A percentile compares a stretch with the other conserved stretches of the same genome.
phyloP scores from a whole-genome alignment of 495 filamentous ascomycete genomes.

The Penicillium turbatum region DNA sequence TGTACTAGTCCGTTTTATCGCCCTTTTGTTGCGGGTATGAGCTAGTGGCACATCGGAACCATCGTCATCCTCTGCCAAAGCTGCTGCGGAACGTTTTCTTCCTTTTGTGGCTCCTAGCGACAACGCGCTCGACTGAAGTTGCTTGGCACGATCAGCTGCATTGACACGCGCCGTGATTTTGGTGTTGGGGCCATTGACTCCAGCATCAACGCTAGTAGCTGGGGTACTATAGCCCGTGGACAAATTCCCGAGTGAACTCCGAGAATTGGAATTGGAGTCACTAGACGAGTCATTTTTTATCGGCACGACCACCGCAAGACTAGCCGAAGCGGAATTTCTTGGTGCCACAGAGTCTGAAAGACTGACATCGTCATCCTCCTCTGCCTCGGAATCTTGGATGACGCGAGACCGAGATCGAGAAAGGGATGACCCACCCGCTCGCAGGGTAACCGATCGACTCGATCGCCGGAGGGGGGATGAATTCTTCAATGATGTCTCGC shows the following conservation, averaged over 20 bases:
- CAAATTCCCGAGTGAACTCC: slow-evolving; percentile 25
- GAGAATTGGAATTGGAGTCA: slow-evolving; percentile 16
- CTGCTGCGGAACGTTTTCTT: slow-evolving; percentile 31
- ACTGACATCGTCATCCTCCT: slow-evolving; percentile 13
- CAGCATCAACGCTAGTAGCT: slow-evolving; percentile 65
- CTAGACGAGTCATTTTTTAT: slow-evolving; percentile 21
- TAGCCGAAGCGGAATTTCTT: not conserved
- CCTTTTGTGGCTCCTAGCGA: slow-evolving; percentile 28
- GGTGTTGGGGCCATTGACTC: slow-evolving; percentile 45
- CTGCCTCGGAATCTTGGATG: slow-evolving; percentile 26
- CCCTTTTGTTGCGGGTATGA: slow-evolving; percentile 46
- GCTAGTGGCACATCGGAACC: slow-evolving; percentile 54
- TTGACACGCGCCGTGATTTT: slow-evolving; percentile 33
- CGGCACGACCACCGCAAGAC: slow-evolving; percentile 42
- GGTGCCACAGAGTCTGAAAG: not conserved
- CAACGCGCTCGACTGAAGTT: slow-evolving; percentile 39
- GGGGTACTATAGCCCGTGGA: slow-evolving; percentile 67
- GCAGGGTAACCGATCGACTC: slow-evolving; percentile 23
- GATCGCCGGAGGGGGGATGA: slow-evolving; percentile 18
- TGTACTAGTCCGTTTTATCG: not conserved
- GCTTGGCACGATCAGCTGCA: slow-evolving; percentile 37
- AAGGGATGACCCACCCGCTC: slow-evolving; percentile 23
- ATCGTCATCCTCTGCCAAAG: slow-evolving; percentile 23
- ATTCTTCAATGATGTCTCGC: slow-evolving; percentile 17
- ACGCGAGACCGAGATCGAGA: slow-evolving; percentile 15